phyloP scores from a whole-genome alignment of 257 asterid species.

The Lycium ferocissimum region DNA sequence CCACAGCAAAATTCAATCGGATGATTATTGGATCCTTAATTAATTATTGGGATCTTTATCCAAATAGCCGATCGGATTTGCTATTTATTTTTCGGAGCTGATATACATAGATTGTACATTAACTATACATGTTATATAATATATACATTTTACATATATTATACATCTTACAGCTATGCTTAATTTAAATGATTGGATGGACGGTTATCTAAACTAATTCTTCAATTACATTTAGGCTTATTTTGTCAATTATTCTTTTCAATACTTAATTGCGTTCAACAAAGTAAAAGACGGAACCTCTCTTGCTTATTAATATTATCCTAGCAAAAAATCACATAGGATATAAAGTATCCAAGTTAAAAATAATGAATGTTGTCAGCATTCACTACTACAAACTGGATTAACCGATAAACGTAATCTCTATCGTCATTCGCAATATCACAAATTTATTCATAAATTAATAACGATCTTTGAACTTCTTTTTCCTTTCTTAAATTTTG shows the following conservation, averaged over 20 bases:
- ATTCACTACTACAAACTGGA: not conserved
- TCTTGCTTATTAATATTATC: not conserved
- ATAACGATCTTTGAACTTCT: no score
- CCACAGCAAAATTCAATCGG: not conserved
- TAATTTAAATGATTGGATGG: no score
- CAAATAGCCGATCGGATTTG: no score
- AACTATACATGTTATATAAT: no score
- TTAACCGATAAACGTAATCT: conserved; percentile 2
- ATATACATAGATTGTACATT: no score
- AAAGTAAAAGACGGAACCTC: not conserved
- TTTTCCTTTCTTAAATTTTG: no score
- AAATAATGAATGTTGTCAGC: not conserved
- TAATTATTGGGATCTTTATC: no score
- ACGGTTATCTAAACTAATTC: no score
- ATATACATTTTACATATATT: no score
- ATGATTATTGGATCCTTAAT: not conserved
- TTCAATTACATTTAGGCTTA: not conserved
- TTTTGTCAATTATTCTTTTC: not conserved
- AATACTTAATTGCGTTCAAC: not conserved
- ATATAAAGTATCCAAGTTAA: no score
- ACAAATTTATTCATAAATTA: not conserved
- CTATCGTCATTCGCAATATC: not conserved
- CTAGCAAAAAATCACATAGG: not conserved
- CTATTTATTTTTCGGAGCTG: no score
- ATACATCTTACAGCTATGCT: no score